Base-by-base conservation (phyloP, 2,329 filamentous ascomycete species). In the Cladophialophora yegresii region DNA sequence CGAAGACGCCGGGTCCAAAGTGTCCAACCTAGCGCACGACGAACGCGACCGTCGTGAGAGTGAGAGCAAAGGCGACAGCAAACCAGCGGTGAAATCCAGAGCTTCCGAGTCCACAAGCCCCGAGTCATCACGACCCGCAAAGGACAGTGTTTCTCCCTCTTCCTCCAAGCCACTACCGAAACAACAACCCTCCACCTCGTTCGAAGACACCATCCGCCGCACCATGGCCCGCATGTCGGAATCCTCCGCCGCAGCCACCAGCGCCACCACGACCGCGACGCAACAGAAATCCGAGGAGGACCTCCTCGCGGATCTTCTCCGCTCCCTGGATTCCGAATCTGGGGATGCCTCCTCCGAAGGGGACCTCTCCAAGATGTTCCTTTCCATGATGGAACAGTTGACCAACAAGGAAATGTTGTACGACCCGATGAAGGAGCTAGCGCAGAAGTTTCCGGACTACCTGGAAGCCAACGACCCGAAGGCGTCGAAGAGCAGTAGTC, bases 331-430 rank as follows among this genome's bases (percentile, higher is more conserved):
- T 72, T 84, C 85, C 23, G 83, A 86, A 7, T 84, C 83, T 26
- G 77, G 81, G 0, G 81, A 78, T 5, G 77, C 0, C 88, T 40
- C 80, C 13, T 40, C 80, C 13, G 92, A 97, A 62, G 92, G 95
- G 72, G 92, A 96, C 71, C 90, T 98, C 72, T 92, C 91, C 63
- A 93, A 96, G 79, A 92, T 98, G 87, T 85, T 99, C 65, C 87
- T 96, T 84, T 91, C 90, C 60, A 96, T 98, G 92, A 98, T 99
- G 93, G 92, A 98, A 79, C 93, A 99, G 77, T 84, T 99, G 68
- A 98, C 95, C 3, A 96, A 96, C 77, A 98, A 96, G 81, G 95
- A 98, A 71, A 97, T 99, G 68, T 79, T 99, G 57, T 98, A 98
- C 75, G 93, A 99, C 79, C 95, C 95, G 2, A 97, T 99, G 92